Base-by-base conservation (phyloP, 306 rosid genomes). In the Dalbergia cultrata region DNA sequence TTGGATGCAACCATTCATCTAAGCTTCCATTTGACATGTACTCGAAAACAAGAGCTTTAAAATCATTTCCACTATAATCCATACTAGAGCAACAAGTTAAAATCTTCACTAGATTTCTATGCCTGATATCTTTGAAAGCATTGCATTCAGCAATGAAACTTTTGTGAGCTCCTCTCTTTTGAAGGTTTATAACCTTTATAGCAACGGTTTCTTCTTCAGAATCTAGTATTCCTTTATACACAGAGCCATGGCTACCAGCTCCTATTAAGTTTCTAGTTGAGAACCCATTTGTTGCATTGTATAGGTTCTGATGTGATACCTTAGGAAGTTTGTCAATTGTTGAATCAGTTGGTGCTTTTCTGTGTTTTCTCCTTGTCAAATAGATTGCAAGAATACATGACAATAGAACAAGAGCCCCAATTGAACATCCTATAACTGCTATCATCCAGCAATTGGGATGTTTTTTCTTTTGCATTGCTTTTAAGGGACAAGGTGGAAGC, bases 231-330 rank as follows among this genome's bases (percentile, higher is more conserved):
- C 79, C 79, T 80, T 35, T 82, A 10, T 81, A 87, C 9, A 84
- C 86, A 16, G 57, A 75, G 13, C 90, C 86, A 8, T 59, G 56
- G 13, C 69, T 52, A 45, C 88, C 85, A 13, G 39, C 35, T 39
- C 85, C 86, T 14, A 87, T 82, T 35, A 84, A 76, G 16, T 82
- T 84, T 9, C 31, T 13, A 0, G 16, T 7, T 10, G 78, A 65
- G 72, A 85, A 82, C 0, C 85, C 79, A 16, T 52, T 21, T 1
- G 86, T 85, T 7, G 86, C 79, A 9, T 74, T 54, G 26, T 49
- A 21, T 49, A 85, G 67, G 26, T 68, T 75, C 41, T 72, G 61
- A 64, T 85, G 74, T 9, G 89, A 85, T 22, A 71, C 78, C 33
- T 18, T 34, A 5, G 57, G 49, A 18, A 70, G 3, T 18, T 13